Evolutionary conservation across 2,329 filamentous ascomycete species (phyloP), one percentile per base, ranked within the genome.

Genomic region (Botrytis cinerea): DNA sequence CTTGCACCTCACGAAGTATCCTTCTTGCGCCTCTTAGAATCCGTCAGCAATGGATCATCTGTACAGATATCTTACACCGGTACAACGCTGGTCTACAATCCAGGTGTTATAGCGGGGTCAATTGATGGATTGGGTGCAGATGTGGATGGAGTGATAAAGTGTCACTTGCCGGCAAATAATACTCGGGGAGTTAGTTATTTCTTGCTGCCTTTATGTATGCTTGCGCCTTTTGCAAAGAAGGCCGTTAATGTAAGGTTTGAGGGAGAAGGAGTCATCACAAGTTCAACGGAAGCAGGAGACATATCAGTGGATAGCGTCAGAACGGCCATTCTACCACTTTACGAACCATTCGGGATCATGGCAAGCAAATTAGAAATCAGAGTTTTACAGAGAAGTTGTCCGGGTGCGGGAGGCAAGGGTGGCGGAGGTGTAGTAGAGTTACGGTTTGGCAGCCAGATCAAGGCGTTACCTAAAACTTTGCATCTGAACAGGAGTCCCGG

Each of bases 61-160:
- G 94, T 98, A 84, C 95, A 98, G 80, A 97, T 99, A 78, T 97
- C 94, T 18, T 96, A 97, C 84, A 98, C 94, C 1, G 96, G 96
- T 81, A 98, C 96, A 0, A 95, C 94, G 1, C 89, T 99, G 73
- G 91, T 95, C 54, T 99, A 97, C 84, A 92, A 93, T 77, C 96
- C 96, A 0, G 96, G 96, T 51, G 86, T 99, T 59, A 97, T 99
- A 79, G 96, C 94, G 0, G 96, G 96, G 75, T 92, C 91, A 64
- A 90, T 92, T 38, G 94, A 93, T 28, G 73, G 74, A 6, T 87
- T 91, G 68, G 93, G 93, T 78, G 91, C 93, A 54, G 86, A 84
- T 25, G 77, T 77, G 18, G 93, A 95, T 20, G 71, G 71, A 78
- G 88, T 97, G 57, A 90, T 98, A 79, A 89, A 90, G 80, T 95